These are phyloP conservation scores for Psilocybe azurescens DNA, from an alignment of 768 basidiomycete species.

Conservation along the genomic window DNA sequence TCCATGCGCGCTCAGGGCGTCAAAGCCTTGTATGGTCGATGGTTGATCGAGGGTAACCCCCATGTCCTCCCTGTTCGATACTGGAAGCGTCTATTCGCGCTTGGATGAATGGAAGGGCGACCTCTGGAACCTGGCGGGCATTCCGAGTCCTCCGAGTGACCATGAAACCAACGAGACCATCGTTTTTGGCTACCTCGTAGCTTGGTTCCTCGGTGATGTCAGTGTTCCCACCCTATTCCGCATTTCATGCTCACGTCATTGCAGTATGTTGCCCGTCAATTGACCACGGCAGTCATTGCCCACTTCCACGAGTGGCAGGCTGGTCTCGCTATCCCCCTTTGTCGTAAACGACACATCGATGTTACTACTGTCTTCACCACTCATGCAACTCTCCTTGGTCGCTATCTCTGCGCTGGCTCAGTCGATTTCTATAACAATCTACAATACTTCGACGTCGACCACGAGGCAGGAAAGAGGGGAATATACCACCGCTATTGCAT, in stretches of 20 bases:
- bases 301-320: conserved; percentile 99
- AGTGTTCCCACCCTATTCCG: conserved; percentile 28
- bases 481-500: conserved; percentile 99
- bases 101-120: conserved; percentile 99
- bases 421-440: conserved; percentile 99
- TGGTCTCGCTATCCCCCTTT: conserved; percentile 92
- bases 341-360: conserved; percentile 96
- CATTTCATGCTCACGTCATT: conserved; percentile 10
- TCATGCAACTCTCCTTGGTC: conserved; percentile 96
- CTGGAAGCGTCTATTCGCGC: conserved; percentile 81
- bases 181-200: conserved; percentile 95
- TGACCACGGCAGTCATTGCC: conserved; percentile 87
- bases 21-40: conserved; percentile 93
- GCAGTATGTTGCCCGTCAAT: conserved; percentile 83
- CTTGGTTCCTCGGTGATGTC: conserved; percentile 99
- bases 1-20: conserved; percentile 89
- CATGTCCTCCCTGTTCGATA: conserved; percentile 94
- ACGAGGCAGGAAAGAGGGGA: conserved; percentile 98
- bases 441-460: conserved; percentile 99
- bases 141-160: conserved; percentile 95
- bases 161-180: conserved; percentile 99
- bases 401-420: conserved; percentile 96
- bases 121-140: conserved; percentile 97
- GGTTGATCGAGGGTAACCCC: conserved; percentile 98
- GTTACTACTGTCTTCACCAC: conserved; percentile 99